Evolutionary conservation across 192 early-diverging fungal species (phyloP).

Genomic region (Backusella macrospora): DNA sequence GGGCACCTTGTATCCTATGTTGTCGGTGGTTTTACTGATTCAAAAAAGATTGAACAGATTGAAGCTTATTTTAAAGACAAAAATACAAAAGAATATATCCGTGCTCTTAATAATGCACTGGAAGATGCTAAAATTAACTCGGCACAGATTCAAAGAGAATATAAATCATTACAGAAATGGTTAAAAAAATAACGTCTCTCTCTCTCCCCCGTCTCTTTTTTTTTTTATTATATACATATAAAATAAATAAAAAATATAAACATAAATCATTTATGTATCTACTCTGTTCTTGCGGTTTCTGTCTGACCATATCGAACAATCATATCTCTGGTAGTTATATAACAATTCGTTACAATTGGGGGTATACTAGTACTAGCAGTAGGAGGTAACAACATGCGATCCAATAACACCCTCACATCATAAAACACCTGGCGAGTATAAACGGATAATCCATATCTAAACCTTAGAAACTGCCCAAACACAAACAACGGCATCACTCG

Average conservation of each 20-base stretch:
- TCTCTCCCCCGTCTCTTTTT: too few species aligned
- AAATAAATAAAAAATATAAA: not conserved
- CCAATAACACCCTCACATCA: not conserved
- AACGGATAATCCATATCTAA: slow-evolving; percentile 66
- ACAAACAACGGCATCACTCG: slow-evolving; percentile 45
- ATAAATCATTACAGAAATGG: slow-evolving; percentile 22
- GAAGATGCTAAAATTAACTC: slow-evolving; percentile 67
- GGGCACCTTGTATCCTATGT: slow-evolving; percentile 44
- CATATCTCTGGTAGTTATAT: slow-evolving; percentile 37
- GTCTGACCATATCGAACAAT: slow-evolving; percentile 31
- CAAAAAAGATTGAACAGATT: slow-evolving; percentile 63
- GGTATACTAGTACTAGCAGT: slow-evolving; percentile 49
- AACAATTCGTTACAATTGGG: slow-evolving; percentile 41
- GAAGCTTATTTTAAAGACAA: slow-evolving; percentile 64
- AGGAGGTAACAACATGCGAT: slow-evolving; percentile 30
- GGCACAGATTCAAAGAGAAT: slow-evolving; percentile 44
- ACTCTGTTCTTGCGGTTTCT: not conserved
- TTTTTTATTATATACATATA: not conserved
- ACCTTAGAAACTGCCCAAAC: slow-evolving; percentile 71
- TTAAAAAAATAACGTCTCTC: not conserved
- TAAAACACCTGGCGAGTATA: slow-evolving; percentile 49
- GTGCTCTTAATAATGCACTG: slow-evolving; percentile 69
- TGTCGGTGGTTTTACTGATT: slow-evolving; percentile 43
- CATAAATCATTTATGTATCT: not conserved
- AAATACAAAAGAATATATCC: slow-evolving; percentile 62